Conservation (phyloP, 2,329 filamentous ascomycete genomes). For the Mariannaea sp. region DNA sequence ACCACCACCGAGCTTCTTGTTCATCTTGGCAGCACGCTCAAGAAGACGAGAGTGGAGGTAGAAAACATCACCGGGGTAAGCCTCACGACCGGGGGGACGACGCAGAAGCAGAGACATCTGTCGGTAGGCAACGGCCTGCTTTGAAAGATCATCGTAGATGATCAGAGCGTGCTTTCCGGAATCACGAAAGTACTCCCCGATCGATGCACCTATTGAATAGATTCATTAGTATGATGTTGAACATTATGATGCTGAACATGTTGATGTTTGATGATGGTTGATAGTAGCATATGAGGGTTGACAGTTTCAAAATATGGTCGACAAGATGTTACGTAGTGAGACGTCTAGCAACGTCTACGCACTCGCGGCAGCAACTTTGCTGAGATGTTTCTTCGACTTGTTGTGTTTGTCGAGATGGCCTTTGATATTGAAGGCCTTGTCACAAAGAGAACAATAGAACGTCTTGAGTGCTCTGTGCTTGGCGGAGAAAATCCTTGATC, state of each 20-base stretch:
- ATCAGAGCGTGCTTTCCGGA: slow-evolving; percentile 87
- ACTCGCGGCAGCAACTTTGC: background rate
- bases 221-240: too few relatives aligned
- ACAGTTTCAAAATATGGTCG: too few relatives aligned
- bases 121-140: slow-evolving; percentile 97
- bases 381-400: background rate
- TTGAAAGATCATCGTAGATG: slow-evolving; percentile 93
- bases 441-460: background rate
- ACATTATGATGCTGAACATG: too few relatives aligned
- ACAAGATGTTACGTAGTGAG: too few relatives aligned
- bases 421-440: background rate
- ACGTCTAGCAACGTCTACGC: too few relatives aligned
- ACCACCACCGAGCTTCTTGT: slow-evolving; percentile 90
- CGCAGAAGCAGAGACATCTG: slow-evolving; percentile 98
- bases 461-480: background rate
- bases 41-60: slow-evolving; percentile 99
- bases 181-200: slow-evolving; percentile 79
- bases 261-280: too few relatives aligned
- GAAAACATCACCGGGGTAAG: slow-evolving; percentile 98
- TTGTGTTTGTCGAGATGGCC: background rate
- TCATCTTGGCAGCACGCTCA: slow-evolving; percentile 99
- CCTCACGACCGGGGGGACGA: slow-evolving; percentile 98
- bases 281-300: too few relatives aligned
- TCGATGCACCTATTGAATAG: slow-evolving; percentile 41
- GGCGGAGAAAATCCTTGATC: background rate